Base-by-base conservation (phyloP, 2,329 filamentous ascomycete genomes). In the Neonectria ditissima region DNA sequence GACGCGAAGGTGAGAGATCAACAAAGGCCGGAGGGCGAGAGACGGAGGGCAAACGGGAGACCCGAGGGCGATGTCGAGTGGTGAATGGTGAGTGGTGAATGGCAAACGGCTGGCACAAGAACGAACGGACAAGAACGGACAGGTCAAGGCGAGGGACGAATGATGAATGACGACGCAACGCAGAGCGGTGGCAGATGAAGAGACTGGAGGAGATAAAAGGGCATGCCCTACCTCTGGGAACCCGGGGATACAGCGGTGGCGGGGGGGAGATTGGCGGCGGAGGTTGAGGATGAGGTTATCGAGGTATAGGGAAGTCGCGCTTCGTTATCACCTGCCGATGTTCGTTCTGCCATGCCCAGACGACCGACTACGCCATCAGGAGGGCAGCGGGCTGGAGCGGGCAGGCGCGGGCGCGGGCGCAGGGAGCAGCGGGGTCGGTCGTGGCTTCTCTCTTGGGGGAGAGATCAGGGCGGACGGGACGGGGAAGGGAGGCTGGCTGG, bases 271-370 rank as follows among this genome's bases (percentile, higher is more conserved):
- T 54, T 48, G 39, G 51, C 47, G 63, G 62, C 62, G 55, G 72
- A 65, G 50, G 57, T 28, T 45, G 60, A 52, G 39, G 67, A 71
- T 65, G 74, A 71, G 65, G 75, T 70, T 75, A 73, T 75, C 72
- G 77, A 74, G 72, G 78, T 71, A 71, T 80, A 78, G 73, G 82
- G 82, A 79, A 83, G 82, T 81, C 80, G 84, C 83, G 80, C 81
- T 81, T 85, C 82, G 84, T 84, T 83, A 79, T 86, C 83, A 80
- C 82, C 80, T 83, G 78, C 76, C 78, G 77, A 74, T 79, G 80
- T 88, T 87, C 83, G 86, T 84, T 88, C 86, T 87, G 86, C 86
- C 87, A 89, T 89, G 85, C 79, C 79, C 77, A 74, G 84, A 86
- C 86, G 48, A 63, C 60, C 60, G 48, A 63, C 70, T 88, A 89